Evolutionary conservation across 257 asterid species (phyloP).

Genomic region (Fraxinus cuspidata): DNA sequence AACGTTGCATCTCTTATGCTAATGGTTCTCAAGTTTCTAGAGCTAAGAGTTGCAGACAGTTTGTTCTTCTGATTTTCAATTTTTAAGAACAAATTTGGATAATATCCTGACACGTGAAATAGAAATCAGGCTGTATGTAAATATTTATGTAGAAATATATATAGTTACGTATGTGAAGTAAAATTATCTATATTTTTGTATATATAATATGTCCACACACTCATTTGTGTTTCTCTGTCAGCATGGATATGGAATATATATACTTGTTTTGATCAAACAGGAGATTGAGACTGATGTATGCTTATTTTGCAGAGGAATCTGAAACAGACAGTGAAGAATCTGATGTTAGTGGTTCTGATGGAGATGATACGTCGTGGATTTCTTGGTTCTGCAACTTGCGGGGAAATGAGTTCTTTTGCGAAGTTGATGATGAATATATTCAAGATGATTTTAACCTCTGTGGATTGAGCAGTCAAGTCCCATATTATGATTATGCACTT

Average conservation of each 20-base stretch:
- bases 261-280: neutral
- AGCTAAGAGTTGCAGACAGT: neutral
- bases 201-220: neutral
- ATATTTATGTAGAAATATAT: neutral
- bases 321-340: constrained; percentile 96
- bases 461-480: constrained; percentile 96
- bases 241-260: neutral
- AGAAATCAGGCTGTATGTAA: neutral
- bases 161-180: neutral
- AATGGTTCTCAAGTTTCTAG: neutral
- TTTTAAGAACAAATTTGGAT: neutral
- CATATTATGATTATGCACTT: constrained; percentile 95
- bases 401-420: constrained; percentile 97
- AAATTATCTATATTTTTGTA: neutral
- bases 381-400: constrained; percentile 98
- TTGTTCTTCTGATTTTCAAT: neutral
- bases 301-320: constrained; percentile 72
- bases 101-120: neutral
- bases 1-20: neutral
- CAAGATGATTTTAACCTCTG: constrained; percentile 96
- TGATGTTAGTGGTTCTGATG: constrained; percentile 96
- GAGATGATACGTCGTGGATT: constrained; percentile 98
- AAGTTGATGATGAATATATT: constrained; percentile 96
- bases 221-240: neutral
- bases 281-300: constrained; percentile 21